These are phyloP conservation scores for Triangularia setosa DNA, from an alignment of 2,329 filamentous ascomycete genomes.

Conservation along the genomic window DNA sequence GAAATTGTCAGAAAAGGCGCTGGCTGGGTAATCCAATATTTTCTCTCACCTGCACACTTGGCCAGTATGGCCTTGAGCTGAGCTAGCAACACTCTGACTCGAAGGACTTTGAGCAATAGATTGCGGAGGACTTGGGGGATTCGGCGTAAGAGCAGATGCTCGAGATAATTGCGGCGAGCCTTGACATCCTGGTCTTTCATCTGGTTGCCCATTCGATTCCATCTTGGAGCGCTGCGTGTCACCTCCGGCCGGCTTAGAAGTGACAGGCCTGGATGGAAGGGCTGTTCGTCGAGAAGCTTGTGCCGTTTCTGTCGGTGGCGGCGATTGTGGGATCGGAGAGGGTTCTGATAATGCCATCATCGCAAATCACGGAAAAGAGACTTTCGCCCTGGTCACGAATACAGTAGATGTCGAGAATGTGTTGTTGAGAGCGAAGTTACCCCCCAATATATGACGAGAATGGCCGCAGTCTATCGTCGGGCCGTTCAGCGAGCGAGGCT, in stretches of 20 bases:
- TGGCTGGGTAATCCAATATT: neutral
- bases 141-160: conserved; percentile 11
- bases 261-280: conserved; percentile 24
- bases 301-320: conserved; percentile 7
- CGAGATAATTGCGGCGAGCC: conserved; percentile 15
- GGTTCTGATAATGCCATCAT: conserved; percentile 24
- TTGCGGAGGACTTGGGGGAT: conserved; percentile 19
- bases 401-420: neutral
- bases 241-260: conserved; percentile 15
- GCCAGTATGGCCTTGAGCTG: conserved; percentile 43
- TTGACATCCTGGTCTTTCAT: conserved; percentile 9
- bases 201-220: conserved; percentile 8
- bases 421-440: neutral
- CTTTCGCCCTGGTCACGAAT: neutral
- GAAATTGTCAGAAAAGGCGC: conserved; percentile 24
- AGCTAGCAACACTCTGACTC: conserved; percentile 2
- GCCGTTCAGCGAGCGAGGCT: neutral
- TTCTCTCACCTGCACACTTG: conserved; percentile 67
- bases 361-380: neutral
- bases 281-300: conserved; percentile 25
- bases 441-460: neutral
- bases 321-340: conserved; percentile 5
- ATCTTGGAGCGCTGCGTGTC: conserved; percentile 8
- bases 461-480: neutral
- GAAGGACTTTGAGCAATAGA: conserved; percentile 9